Evolutionary conservation across 306 rosid species (phyloP), one percentile per base, ranked within the genome.

Genomic region (Rosa multiflora): DNA sequence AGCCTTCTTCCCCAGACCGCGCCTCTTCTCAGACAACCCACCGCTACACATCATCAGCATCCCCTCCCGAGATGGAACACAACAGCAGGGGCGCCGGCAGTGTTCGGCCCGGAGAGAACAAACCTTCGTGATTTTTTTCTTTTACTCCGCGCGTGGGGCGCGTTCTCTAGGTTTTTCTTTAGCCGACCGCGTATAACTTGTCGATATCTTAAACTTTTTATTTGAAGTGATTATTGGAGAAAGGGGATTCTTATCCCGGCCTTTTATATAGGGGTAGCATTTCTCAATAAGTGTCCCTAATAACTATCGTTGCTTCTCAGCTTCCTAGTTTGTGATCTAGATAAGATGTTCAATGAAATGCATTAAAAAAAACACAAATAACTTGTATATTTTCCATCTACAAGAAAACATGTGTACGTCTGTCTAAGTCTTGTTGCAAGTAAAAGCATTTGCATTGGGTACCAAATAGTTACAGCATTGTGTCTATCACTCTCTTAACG

Each of bases 371-470:
- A 47, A 55, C 26, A 55, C 21, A 20, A 53, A n/a, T 55, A 55
- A 58, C 13, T n/a, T n/a, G 32, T 58, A 21, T 8, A 20, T 56
- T 18, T 56, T 52, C 21, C 58, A 7, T 21, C 29, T 56, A n/a
- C 32, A 20, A 23, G 66, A 59, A 63, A 14, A 29, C 40, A 29
- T 29, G 15, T 62, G 13, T 26, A 58, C 0, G 20, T 6, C 2
- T 21, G 7, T 29, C 35, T 32, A 32, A 14, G 23, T 66, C 70
- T 66, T 26, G 43, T 23, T 59, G 29, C 13, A 59, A 43, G 43
- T 23, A 23, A 75, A 43, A 75, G 48, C 70, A 75, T 43, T 58
- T 59, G 43, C 78, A 59, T 59, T 6, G 69, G 70, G 55, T 66
- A 59, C 17, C 64, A 6, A 32, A 59, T 43, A 59, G 68, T 56